Evolutionary conservation across 306 rosid genomes (phyloP).

Genomic region (Castanopsis chinensis): DNA sequence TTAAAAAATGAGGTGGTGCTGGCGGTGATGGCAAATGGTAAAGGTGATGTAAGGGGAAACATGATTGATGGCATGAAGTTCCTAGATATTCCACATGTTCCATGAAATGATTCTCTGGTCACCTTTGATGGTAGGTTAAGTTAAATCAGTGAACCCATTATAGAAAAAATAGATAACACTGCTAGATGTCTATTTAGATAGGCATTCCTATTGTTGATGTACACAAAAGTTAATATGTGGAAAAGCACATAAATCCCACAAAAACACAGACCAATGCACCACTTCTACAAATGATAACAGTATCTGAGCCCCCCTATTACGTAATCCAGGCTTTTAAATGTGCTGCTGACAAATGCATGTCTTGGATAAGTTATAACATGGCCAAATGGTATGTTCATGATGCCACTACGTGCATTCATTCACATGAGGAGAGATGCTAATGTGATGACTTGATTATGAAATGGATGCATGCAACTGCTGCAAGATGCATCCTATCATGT

Average conservation of each 20-base stretch:
- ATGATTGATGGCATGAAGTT: slow-evolving; percentile 33
- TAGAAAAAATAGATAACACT: slow-evolving; percentile 2
- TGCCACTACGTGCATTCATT: slow-evolving; percentile 83
- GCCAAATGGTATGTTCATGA: slow-evolving; percentile 82
- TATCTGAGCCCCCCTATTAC: slow-evolving; percentile 45
- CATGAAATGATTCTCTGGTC: slow-evolving; percentile 38
- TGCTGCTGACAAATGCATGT: slow-evolving; percentile 77
- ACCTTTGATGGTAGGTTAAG: slow-evolving; percentile 40
- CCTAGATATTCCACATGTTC: slow-evolving; percentile 34
- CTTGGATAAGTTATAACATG: slow-evolving; percentile 48
- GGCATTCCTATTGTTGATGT: slow-evolving; percentile 58
- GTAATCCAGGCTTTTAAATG: slow-evolving; percentile 49
- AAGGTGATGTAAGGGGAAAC: slow-evolving; percentile 30
- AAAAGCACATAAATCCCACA: slow-evolving; percentile 45
- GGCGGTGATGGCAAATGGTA: slow-evolving; percentile 51
- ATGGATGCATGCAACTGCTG: slow-evolving; percentile 99
- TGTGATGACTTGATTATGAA: slow-evolving; percentile 90
- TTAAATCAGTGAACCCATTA: slow-evolving; percentile 35
- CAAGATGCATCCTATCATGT: slow-evolving; percentile 98
- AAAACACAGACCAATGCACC: slow-evolving; percentile 61
- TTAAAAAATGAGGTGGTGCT: slow-evolving; percentile 30
- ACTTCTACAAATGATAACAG: slow-evolving; percentile 46
- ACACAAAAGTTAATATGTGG: slow-evolving; percentile 36
- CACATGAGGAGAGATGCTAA: slow-evolving; percentile 79
- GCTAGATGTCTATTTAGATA: slow-evolving; percentile 33